These are phyloP conservation scores for Flaveria bidentis DNA, from an alignment of 129 eudicot species.

Conservation along the genomic window DNA sequence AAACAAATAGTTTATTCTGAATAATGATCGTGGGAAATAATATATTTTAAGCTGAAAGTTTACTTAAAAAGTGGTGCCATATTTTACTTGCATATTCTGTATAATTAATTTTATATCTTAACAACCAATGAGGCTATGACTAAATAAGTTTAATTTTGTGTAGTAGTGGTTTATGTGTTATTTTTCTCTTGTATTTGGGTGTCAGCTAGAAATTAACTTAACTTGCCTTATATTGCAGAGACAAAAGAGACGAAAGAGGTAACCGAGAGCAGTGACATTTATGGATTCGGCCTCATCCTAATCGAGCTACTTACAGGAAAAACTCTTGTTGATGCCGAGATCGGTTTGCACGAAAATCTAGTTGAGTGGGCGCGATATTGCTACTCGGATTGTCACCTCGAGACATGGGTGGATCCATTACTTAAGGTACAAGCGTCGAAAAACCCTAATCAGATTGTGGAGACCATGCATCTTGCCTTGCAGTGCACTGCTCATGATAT, in stretches of 20 bases:
- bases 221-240: conserved; percentile 42
- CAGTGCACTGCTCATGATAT: conserved; percentile 79
- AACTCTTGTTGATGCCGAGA: conserved; percentile 46
- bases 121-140: background rate
- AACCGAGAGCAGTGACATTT: conserved; percentile 63
- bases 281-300: conserved; percentile 70
- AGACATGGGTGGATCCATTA: conserved; percentile 74
- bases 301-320: conserved; percentile 75
- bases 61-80: background rate
- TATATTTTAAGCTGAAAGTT: background rate
- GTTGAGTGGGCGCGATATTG: conserved; percentile 92
- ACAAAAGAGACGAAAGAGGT: conserved; percentile 50
- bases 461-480: conserved; percentile 73
- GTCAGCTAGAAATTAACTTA: background rate
- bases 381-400: conserved; percentile 88
- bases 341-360: conserved; percentile 59
- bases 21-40: background rate
- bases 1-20: no score
- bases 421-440: conserved; percentile 35
- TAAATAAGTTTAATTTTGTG: background rate
- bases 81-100: background rate
- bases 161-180: background rate
- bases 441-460: conserved; percentile 53
- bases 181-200: background rate
- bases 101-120: background rate